A percentile compares a stretch with the other conserved stretches of the same genome.
Conservation (phyloP, 352 stramenopile genomes). For the Phytophthora palmivora region DNA sequence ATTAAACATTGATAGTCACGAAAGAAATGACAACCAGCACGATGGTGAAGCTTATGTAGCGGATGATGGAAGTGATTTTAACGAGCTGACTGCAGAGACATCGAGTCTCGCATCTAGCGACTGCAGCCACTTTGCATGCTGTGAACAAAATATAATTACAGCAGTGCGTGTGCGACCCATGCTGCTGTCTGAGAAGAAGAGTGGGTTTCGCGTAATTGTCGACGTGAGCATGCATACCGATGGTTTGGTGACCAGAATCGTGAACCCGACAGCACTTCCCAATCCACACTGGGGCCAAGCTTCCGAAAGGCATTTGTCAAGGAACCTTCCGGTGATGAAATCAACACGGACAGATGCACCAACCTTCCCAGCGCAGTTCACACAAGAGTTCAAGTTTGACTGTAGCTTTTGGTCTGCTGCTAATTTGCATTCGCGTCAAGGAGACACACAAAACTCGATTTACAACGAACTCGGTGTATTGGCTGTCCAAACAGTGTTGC, state of each 20-base stretch:
- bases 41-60: slow-evolving; percentile 20
- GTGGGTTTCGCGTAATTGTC: slow-evolving; percentile 61
- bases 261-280: slow-evolving; percentile 60
- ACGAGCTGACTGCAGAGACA: slow-evolving; percentile 27
- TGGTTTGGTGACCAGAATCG: slow-evolving; percentile 58
- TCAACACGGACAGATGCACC: not conserved
- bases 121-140: slow-evolving; percentile 18
- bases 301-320: slow-evolving; percentile 2
- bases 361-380: slow-evolving; percentile 58
- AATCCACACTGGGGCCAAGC: not conserved
- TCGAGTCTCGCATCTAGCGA: slow-evolving; percentile 40
- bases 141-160: slow-evolving; percentile 65
- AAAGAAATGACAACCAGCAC: slow-evolving; percentile 27
- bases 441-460: slow-evolving; percentile 58
- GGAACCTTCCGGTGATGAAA: slow-evolving; percentile 12
- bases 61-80: slow-evolving; percentile 24
- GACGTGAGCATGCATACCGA: slow-evolving; percentile 53
- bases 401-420: slow-evolving; percentile 81
- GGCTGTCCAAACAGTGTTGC: slow-evolving; percentile 58
- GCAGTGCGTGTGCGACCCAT: slow-evolving; percentile 79
- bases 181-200: slow-evolving; percentile 66
- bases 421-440: slow-evolving; percentile 29
- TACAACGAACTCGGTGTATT: slow-evolving; percentile 68
- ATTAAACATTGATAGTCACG: slow-evolving; percentile 4
- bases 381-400: slow-evolving; percentile 78